These are phyloP conservation scores for Acrocalymma vagum DNA, from an alignment of 2,329 filamentous ascomycete genomes.

Conservation along the genomic window DNA sequence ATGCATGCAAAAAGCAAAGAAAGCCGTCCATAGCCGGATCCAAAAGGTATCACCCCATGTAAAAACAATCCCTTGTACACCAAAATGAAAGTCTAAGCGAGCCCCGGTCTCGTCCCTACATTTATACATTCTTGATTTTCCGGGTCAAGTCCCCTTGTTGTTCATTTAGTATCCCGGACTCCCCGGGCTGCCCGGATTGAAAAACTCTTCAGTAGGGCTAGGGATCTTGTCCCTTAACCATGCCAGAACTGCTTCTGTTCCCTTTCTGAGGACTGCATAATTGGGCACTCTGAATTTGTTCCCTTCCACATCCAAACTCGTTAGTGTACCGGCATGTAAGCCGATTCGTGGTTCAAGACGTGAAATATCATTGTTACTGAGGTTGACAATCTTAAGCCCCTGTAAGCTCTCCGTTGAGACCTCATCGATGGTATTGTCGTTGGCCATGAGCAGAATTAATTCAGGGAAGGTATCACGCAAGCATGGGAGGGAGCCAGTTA, in stretches of 20 bases:
- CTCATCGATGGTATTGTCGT: conserved; percentile 80
- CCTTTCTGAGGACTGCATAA: conserved; percentile 83
- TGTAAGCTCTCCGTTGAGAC: conserved; percentile 76
- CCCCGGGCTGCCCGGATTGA: conserved; percentile 19
- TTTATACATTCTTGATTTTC: too few relatives aligned
- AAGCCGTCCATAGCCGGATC: too few relatives aligned
- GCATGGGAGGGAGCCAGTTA: conserved; percentile 71
- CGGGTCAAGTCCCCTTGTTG: too few relatives aligned
- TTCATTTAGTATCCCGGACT: too few relatives aligned
- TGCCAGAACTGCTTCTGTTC: conserved; percentile 82
- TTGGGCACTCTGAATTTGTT: conserved; percentile 90
- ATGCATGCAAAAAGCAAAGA: too few relatives aligned
- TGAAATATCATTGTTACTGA: conserved; percentile 86
- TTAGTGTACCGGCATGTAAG: conserved; percentile 72
- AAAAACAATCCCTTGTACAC: too few relatives aligned
- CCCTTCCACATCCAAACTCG: conserved; percentile 77
- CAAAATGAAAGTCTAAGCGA: too few relatives aligned
- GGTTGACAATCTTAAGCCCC: conserved; percentile 79
- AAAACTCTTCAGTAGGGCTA: conserved; percentile 32
- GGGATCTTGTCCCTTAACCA: conserved; percentile 84
- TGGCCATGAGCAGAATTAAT: conserved; percentile 74
- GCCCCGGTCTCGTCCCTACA: too few relatives aligned
- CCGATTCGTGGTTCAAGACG: conserved; percentile 83
- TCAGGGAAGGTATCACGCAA: conserved; percentile 74
- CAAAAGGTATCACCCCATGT: too few relatives aligned